Percentiles rank a stretch among this genome's conserved stretches.
Conservation (phyloP, 2,329 filamentous ascomycete species). For the Fusarium humuli region DNA sequence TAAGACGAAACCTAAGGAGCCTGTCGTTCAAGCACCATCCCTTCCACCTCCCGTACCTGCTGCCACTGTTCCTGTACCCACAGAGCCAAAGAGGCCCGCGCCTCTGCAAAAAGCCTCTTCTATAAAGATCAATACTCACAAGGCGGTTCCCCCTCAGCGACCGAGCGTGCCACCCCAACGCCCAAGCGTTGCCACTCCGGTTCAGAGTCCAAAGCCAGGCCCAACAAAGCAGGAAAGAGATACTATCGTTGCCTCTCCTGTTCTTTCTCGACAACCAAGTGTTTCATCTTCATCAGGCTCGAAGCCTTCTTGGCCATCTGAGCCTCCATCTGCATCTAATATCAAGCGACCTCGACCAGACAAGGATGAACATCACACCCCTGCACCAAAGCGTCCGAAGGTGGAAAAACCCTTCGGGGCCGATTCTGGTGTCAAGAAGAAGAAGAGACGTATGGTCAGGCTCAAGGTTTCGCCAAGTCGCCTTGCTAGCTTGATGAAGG, state of each 20-base stretch:
- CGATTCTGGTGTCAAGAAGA: constrained; percentile 40
- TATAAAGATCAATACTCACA: constrained; percentile 55
- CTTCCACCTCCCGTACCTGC: constrained; percentile 27
- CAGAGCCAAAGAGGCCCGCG: constrained; percentile 47
- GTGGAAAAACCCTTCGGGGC: constrained; percentile 47
- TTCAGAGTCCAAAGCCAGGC: constrained; percentile 24
- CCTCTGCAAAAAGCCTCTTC: constrained; percentile 50
- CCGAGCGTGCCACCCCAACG: constrained; percentile 32
- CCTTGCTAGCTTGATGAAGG: constrained; percentile 51
- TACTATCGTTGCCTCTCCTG: constrained; percentile 46
- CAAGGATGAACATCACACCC: constrained; percentile 51
- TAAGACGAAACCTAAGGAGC: constrained; percentile 51
- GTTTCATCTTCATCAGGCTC: constrained; percentile 35
- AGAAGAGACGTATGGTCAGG: constrained; percentile 53
- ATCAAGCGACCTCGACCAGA: constrained; percentile 54
- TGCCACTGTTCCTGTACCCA: constrained; percentile 2
- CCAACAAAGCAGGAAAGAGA: constrained; percentile 37
- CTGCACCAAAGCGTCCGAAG: constrained; percentile 56
- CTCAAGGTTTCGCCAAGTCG: constrained; percentile 52
- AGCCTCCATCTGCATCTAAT: constrained; percentile 37
- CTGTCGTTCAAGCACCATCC: constrained; percentile 40
- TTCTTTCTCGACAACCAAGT: constrained; percentile 42
- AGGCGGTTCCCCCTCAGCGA: constrained; percentile 29
- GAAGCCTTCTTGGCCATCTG: constrained; percentile 36
- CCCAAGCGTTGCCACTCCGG: constrained; percentile 5